phyloP scores from a whole-genome alignment of 176 grass and related monocot species.

The Saccharum officinarum region DNA sequence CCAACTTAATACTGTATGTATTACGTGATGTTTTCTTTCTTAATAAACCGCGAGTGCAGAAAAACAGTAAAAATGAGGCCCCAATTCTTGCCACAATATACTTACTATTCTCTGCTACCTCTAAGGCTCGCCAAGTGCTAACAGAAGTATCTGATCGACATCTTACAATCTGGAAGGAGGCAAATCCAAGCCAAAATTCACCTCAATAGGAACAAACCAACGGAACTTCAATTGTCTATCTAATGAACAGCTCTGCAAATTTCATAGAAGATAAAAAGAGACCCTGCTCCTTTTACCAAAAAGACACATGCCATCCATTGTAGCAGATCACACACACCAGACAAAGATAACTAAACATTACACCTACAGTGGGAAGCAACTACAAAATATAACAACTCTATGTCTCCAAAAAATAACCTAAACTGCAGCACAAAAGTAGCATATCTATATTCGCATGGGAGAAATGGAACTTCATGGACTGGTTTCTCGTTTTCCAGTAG shows the following conservation, averaged over 20 bases:
- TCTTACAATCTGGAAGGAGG: background rate
- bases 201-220: background rate
- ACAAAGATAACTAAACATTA: constrained; percentile 14
- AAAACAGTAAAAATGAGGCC: background rate
- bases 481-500: background rate
- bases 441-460: constrained; percentile 1
- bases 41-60: background rate
- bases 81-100: background rate
- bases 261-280: background rate
- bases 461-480: constrained; percentile 19
- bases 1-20: background rate
- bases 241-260: background rate
- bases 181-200: constrained; percentile 6
- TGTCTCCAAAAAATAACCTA: constrained; percentile 4
- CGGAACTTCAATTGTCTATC: no score
- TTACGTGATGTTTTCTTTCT: no score
- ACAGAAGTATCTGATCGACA: background rate
- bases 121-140: background rate
- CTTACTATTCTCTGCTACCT: background rate
- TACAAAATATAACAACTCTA: background rate
- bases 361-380: constrained; percentile 1
- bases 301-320: background rate
- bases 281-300: background rate
- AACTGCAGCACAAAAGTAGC: background rate
- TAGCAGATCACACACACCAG: background rate